phyloP scores from a whole-genome alignment of 1,284 basidiomycete genomes.

The Cutaneotrichosporon curvatum region DNA sequence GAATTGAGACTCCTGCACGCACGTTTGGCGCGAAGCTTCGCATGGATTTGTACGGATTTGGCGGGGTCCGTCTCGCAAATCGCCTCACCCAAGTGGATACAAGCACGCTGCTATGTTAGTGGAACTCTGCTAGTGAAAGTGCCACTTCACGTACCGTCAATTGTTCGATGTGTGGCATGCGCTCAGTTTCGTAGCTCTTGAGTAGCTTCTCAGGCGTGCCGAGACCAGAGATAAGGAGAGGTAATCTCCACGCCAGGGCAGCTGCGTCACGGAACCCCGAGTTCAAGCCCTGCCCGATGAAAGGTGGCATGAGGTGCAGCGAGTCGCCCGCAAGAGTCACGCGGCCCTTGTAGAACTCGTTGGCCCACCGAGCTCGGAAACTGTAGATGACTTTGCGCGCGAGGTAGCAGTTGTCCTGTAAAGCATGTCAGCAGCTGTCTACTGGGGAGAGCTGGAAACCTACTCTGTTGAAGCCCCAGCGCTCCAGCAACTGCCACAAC shows the following conservation, averaged over 20 bases:
- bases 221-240: constrained; percentile 10
- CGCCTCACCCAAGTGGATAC: constrained; percentile 15
- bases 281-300: constrained; percentile 24
- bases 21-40: background rate
- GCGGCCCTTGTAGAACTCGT: constrained; percentile 17
- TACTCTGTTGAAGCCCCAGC: constrained; percentile 10
- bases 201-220: constrained; percentile 6
- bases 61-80: constrained; percentile 19
- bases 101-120: background rate
- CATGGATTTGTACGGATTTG: constrained; percentile 11
- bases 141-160: too few species aligned
- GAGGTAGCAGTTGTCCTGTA: constrained; percentile 13
- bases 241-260: constrained; percentile 18
- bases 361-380: constrained; percentile 19
- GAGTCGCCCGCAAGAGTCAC: constrained; percentile 16
- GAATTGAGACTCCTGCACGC: too few species aligned
- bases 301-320: constrained; percentile 22
- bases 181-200: constrained; percentile 16
- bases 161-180: constrained; percentile 12
- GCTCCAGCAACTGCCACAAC: constrained; percentile 12
- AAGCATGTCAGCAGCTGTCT: too few species aligned
- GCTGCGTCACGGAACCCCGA: constrained; percentile 21
- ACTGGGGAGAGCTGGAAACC: too few species aligned
- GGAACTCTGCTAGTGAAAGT: too few species aligned
- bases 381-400: constrained; percentile 23